phyloP scores from a whole-genome alignment of 1,284 basidiomycete genomes.

The Rhodotorula mucilaginosa region DNA sequence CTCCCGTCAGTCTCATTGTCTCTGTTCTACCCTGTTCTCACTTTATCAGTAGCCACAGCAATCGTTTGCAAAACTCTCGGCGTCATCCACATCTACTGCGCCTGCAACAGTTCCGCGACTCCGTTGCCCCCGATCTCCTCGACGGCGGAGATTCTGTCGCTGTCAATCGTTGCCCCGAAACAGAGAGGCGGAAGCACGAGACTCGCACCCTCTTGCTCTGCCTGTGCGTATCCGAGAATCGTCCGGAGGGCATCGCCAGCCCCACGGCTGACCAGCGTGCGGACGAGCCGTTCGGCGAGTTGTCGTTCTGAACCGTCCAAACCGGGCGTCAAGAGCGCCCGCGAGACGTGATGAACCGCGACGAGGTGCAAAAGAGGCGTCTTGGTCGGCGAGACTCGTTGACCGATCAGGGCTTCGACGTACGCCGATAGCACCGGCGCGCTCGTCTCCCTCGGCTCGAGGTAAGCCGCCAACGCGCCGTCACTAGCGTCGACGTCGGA shows the following conservation, averaged over 20 bases:
- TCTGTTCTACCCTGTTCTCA: too few relatives aligned
- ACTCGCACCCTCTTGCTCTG: not conserved
- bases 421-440: constrained; percentile 27
- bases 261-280: constrained; percentile 2
- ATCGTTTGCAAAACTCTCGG: too few relatives aligned
- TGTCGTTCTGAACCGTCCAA: not conserved
- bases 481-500: constrained; percentile 10
- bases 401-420: constrained; percentile 24
- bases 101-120: too few relatives aligned
- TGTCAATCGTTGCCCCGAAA: not conserved
- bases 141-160: too few relatives aligned
- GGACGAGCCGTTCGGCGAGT: constrained; percentile 1
- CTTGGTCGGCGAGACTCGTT: not conserved
- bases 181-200: constrained; percentile 9
- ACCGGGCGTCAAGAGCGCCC: constrained; percentile 8
- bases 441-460: constrained; percentile 30
- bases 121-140: too few relatives aligned
- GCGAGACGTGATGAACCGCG: constrained; percentile 74
- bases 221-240: constrained; percentile 21
- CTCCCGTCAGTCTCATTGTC: too few relatives aligned
- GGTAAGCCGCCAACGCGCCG: constrained; percentile 9
- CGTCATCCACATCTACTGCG: too few relatives aligned
- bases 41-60: too few relatives aligned
- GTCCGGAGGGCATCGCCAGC: not conserved
- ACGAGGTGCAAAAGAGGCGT: constrained; percentile 62